These are phyloP conservation scores for Astrephomene gubernaculifera DNA, from an alignment of 139 green algal genomes.

Conservation along the genomic window DNA sequence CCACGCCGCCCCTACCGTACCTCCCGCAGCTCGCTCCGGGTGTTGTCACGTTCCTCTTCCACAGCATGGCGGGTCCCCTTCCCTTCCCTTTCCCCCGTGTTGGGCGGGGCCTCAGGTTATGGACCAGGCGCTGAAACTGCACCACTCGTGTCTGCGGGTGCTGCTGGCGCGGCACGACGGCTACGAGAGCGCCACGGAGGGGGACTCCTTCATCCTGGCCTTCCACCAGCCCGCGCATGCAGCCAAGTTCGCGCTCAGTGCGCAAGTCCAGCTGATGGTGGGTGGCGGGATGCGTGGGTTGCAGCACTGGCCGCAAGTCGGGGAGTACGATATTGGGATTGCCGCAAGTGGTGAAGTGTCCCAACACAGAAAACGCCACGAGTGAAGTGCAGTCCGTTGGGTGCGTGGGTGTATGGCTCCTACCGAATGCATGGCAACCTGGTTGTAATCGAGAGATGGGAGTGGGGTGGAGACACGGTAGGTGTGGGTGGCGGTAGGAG, in stretches of 20 bases:
- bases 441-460: neutral
- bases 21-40: neutral
- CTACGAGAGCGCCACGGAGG: constrained; percentile 51
- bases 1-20: too few species aligned
- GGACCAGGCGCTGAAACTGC: constrained; percentile 34
- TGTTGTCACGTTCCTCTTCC: too few species aligned
- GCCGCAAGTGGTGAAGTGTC: neutral
- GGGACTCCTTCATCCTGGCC: constrained; percentile 48
- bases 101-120: constrained; percentile 22
- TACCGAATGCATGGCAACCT: too few species aligned
- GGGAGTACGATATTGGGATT: too few species aligned
- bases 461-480: too few species aligned
- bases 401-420: neutral
- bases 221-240: constrained; percentile 46
- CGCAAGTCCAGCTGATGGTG: constrained; percentile 41
- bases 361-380: neutral
- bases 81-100: too few species aligned
- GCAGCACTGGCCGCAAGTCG: too few species aligned
- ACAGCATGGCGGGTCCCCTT: too few species aligned
- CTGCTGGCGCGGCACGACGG: constrained; percentile 16
- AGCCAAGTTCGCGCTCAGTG: constrained; percentile 29
- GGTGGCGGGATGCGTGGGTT: too few species aligned
- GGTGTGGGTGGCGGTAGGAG: too few species aligned
- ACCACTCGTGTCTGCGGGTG: constrained; percentile 37
- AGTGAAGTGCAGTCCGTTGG: neutral